Conservation (phyloP, 371 early-diverging fungal genomes). For the Lichtheimia ramosa region DNA sequence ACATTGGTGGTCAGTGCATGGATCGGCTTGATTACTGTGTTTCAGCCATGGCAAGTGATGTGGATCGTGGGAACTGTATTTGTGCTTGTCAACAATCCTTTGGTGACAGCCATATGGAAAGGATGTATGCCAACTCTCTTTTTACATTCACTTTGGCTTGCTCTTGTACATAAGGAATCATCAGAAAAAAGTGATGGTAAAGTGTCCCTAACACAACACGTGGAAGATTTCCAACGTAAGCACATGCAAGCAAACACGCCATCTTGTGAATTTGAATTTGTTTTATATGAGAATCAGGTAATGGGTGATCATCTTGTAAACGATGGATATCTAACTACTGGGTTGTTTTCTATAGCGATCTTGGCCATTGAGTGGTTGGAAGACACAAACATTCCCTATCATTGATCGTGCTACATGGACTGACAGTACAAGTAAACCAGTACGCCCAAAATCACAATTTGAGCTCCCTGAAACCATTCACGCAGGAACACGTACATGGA, state of each 20-base stretch:
- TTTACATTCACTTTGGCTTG: conserved; percentile 12
- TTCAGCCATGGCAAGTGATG: conserved; percentile 12
- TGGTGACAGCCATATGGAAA: neutral
- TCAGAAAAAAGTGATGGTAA: conserved; percentile 3
- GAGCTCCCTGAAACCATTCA: conserved; percentile 12
- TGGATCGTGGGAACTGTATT: conserved; percentile 8
- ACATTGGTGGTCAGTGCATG: conserved; percentile 7
- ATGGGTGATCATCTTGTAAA: too few species aligned
- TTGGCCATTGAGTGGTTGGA: conserved; percentile 18
- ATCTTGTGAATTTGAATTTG: conserved; percentile 13
- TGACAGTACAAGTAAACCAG: conserved; percentile 14
- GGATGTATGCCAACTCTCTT: conserved; percentile 5
- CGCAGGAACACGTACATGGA: conserved; percentile 10
- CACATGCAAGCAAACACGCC: conserved; percentile 5
- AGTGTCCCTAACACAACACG: conserved; percentile 10
- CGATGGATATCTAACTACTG: too few species aligned
- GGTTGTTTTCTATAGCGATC: conserved; percentile 10
- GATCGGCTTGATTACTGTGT: conserved; percentile 10
- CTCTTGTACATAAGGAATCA: conserved; percentile 8
- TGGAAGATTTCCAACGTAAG: conserved; percentile 11
- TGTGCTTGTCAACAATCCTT: conserved; percentile 6
- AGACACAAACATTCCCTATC: conserved; percentile 4
- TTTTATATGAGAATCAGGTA: conserved; percentile 23
- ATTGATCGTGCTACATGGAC: conserved; percentile 19
- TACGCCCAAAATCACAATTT: conserved; percentile 11